Evolutionary conservation across 2,329 filamentous ascomycete genomes (phyloP).

Genomic region (Cladosporium sp.): DNA sequence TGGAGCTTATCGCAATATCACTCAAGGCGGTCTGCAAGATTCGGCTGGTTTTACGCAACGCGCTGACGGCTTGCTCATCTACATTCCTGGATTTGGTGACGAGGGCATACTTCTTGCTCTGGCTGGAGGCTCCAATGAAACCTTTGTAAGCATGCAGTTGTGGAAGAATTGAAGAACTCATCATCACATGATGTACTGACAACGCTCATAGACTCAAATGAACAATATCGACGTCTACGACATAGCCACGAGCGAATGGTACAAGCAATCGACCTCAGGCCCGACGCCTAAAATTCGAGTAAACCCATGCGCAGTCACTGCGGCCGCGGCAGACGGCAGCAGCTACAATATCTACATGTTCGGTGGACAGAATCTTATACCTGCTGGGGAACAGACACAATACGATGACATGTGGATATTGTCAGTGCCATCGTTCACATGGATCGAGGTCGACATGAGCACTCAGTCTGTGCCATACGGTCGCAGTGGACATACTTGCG

Average conservation of each 20-base stretch:
- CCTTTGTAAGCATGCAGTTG: constrained; percentile 49
- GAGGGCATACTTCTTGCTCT: constrained; percentile 72
- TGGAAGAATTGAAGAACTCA: background rate
- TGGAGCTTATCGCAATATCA: constrained; percentile 68
- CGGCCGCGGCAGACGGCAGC: constrained; percentile 55
- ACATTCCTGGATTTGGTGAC: constrained; percentile 68
- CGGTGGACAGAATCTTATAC: constrained; percentile 66
- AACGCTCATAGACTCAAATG: constrained; percentile 50
- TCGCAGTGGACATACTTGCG: constrained; percentile 68
- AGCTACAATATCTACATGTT: constrained; percentile 75
- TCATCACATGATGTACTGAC: background rate
- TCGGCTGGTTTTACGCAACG: constrained; percentile 63
- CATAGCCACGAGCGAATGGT: constrained; percentile 63
- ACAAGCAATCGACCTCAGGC: constrained; percentile 62
- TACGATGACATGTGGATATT: constrained; percentile 75
- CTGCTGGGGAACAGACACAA: constrained; percentile 51
- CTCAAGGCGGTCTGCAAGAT: constrained; percentile 61
- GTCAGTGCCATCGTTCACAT: constrained; percentile 72
- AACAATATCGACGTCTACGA: constrained; percentile 77
- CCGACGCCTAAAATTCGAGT: constrained; percentile 53
- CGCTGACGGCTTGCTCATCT: constrained; percentile 66
- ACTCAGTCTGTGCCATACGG: constrained; percentile 46
- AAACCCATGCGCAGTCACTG: constrained; percentile 67
- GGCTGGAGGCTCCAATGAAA: constrained; percentile 63
- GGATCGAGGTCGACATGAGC: constrained; percentile 59